Evolutionary conservation across 2,329 filamentous ascomycete genomes (phyloP).

Genomic region (Macrophomina pseudophaseolina): DNA sequence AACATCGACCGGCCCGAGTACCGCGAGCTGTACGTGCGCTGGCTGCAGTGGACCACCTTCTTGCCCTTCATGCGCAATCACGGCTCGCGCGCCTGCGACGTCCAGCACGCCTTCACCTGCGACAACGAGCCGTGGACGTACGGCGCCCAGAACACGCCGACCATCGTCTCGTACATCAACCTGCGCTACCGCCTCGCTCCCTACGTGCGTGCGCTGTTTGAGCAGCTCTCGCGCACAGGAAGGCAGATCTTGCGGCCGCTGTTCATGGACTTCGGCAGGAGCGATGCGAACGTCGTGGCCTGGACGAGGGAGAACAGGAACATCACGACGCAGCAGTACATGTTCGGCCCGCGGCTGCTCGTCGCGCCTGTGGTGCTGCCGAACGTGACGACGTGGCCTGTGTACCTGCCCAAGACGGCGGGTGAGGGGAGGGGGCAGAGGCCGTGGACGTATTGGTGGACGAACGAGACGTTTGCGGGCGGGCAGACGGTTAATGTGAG

Average conservation of each 20-base stretch:
- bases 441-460: constrained; percentile 50
- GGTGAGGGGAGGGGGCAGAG: constrained; percentile 30
- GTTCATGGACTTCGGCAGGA: constrained; percentile 45
- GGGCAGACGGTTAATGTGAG: constrained; percentile 40
- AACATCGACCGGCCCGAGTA: constrained; percentile 38
- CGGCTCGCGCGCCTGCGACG: constrained; percentile 35
- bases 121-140: constrained; percentile 43
- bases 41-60: constrained; percentile 41
- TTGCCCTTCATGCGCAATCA: constrained; percentile 40
- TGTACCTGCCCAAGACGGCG: constrained; percentile 42
- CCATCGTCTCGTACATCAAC: constrained; percentile 37
- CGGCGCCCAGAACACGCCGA: constrained; percentile 36
- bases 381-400: constrained; percentile 44
- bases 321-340: constrained; percentile 46
- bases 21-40: constrained; percentile 38
- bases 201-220: constrained; percentile 42
- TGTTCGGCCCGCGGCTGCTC: constrained; percentile 46
- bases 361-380: constrained; percentile 44
- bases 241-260: constrained; percentile 46
- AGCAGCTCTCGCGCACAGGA: constrained; percentile 40
- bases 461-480: constrained; percentile 46
- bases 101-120: constrained; percentile 43
- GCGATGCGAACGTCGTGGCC: constrained; percentile 34
- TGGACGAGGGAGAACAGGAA: constrained; percentile 39
- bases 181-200: constrained; percentile 35